Conservation (phyloP, 345 rosid genomes). For the Odontarrhena argentea region DNA sequence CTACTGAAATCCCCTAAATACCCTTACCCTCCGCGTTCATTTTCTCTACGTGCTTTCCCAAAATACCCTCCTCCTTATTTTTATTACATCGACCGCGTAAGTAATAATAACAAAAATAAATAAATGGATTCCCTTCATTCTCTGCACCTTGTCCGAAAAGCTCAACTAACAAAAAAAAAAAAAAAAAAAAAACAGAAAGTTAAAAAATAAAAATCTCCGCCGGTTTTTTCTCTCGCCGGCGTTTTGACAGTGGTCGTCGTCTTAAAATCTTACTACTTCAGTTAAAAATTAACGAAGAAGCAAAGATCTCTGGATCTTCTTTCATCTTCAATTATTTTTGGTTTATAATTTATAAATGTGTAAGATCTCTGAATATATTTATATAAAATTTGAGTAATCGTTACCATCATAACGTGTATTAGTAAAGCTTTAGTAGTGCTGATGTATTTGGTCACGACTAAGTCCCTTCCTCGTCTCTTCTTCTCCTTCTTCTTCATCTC, state of each 20-base stretch:
- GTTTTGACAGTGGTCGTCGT: constrained; percentile 35
- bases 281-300: constrained; percentile 14
- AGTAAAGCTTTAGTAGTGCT: constrained; percentile 46
- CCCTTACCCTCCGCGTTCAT: neutral
- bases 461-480: constrained; percentile 42
- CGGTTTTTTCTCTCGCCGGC: constrained; percentile 35
- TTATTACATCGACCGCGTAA: constrained; percentile 19
- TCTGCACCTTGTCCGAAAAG: constrained; percentile 38
- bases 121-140: neutral
- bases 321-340: neutral
- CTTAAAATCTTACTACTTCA: constrained; percentile 3
- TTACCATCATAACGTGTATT: constrained; percentile 42
- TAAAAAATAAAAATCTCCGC: neutral
- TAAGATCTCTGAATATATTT: constrained; percentile 29
- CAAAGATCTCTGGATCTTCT: constrained; percentile 22
- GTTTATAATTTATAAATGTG: neutral
- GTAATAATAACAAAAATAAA: neutral
- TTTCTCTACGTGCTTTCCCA: neutral
- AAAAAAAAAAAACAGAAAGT: neutral
- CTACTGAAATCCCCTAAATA: neutral
- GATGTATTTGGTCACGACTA: constrained; percentile 53
- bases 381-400: constrained; percentile 20
- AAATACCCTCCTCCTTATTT: neutral
- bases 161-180: constrained; percentile 10
- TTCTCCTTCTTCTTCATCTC: constrained; percentile 11